Percentiles rank a stretch among this genome's conserved stretches.
phyloP scores from a whole-genome alignment of 1,284 basidiomycete species.

The Leccinum solheimii region DNA sequence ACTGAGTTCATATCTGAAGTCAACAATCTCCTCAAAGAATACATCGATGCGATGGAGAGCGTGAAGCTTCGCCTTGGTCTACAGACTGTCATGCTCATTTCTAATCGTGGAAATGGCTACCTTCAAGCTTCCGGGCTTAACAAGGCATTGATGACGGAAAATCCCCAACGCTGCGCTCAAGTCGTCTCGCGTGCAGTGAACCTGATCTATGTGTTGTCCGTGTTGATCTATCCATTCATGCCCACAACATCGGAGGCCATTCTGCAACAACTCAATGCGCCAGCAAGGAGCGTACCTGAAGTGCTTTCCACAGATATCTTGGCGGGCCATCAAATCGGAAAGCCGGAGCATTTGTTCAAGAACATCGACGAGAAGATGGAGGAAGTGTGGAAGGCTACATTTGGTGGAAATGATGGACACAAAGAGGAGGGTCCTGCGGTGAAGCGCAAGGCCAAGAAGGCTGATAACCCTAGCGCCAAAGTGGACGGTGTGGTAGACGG shows the following conservation, averaged over 20 bases:
- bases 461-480: slow-evolving; percentile 27
- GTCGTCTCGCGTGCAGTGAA: slow-evolving; percentile 91
- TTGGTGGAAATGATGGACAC: slow-evolving; percentile 61
- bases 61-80: slow-evolving; percentile 90
- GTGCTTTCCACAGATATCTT: slow-evolving; percentile 79
- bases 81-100: slow-evolving; percentile 87
- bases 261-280: slow-evolving; percentile 88
- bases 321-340: slow-evolving; percentile 83
- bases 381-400: slow-evolving; percentile 79
- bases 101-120: slow-evolving; percentile 92
- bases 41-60: slow-evolving; percentile 86
- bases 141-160: slow-evolving; percentile 83
- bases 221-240: slow-evolving; percentile 95
- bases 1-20: slow-evolving; percentile 80
- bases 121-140: slow-evolving; percentile 90
- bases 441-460: slow-evolving; percentile 57
- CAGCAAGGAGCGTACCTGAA: slow-evolving; percentile 74
- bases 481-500: slow-evolving; percentile 25
- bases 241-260: slow-evolving; percentile 85
- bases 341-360: slow-evolving; percentile 90
- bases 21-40: slow-evolving; percentile 80
- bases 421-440: slow-evolving; percentile 45
- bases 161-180: slow-evolving; percentile 85
- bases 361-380: slow-evolving; percentile 92
- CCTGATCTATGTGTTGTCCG: slow-evolving; percentile 89